Percentiles rank a stretch among this genome's conserved stretches.
phyloP scores from a whole-genome alignment of 768 basidiomycete genomes.

The Boletus sp. region DNA sequence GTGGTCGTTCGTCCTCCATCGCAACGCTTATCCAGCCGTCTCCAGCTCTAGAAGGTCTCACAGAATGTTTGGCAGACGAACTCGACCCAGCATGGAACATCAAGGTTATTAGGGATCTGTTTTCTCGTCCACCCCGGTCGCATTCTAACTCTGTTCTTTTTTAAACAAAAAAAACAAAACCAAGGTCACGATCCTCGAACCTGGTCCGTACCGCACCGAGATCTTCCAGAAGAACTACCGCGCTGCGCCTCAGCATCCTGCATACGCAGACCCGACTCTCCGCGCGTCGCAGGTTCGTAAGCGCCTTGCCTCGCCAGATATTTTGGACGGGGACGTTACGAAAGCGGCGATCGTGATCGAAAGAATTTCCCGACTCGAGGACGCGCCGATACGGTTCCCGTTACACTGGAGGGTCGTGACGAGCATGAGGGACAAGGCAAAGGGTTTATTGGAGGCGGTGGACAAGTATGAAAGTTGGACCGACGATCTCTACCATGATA shows the following conservation, averaged over 20 bases:
- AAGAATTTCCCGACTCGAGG: slow-evolving; percentile 11
- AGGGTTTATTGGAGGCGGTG: slow-evolving; percentile 3
- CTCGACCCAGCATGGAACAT: slow-evolving; percentile 20
- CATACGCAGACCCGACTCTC: slow-evolving; percentile 14
- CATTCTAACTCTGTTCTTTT: neutral
- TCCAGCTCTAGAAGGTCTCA: slow-evolving; percentile 18
- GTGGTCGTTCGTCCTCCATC: too few species aligned
- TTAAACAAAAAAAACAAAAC: too few species aligned
- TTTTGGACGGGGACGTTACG: slow-evolving; percentile 11
- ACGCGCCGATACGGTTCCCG: slow-evolving; percentile 16
- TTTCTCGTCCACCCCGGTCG: neutral
- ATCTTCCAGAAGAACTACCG: neutral
- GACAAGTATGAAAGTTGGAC: slow-evolving; percentile 20
- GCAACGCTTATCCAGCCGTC: neutral
- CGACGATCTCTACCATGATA: slow-evolving; percentile 12
- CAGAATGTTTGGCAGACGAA: slow-evolving; percentile 7
- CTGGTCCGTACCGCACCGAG: slow-evolving; percentile 17
- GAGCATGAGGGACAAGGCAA: slow-evolving; percentile 14
- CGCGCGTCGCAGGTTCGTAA: slow-evolving; percentile 4
- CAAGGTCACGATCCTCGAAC: slow-evolving; percentile 20
- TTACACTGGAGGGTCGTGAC: slow-evolving; percentile 8
- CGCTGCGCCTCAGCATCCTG: slow-evolving; percentile 13
- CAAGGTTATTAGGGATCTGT: slow-evolving; percentile 5
- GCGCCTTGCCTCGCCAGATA: neutral
- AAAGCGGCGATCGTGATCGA: slow-evolving; percentile 18